These are phyloP conservation scores for Ceratocystis papillata DNA, from an alignment of 2,329 filamentous ascomycete genomes.

Conservation along the genomic window DNA sequence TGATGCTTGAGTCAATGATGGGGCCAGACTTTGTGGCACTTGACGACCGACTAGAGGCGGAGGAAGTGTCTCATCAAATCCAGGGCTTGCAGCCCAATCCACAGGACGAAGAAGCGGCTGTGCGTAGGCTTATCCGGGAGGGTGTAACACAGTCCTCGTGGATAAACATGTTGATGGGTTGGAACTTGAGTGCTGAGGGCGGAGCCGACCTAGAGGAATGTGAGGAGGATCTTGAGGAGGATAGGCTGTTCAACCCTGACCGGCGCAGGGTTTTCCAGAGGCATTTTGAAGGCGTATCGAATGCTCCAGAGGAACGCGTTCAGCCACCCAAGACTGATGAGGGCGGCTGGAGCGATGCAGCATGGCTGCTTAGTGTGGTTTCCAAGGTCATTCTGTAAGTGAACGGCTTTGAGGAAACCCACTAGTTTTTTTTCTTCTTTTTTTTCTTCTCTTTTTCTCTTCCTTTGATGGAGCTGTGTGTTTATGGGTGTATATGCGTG, in stretches of 20 bases:
- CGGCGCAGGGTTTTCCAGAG: slow-evolving; percentile 15
- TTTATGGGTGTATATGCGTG: not conserved
- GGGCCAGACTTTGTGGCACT: slow-evolving; percentile 55
- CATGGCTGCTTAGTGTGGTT: slow-evolving; percentile 56
- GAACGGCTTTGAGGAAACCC: too few relatives aligned
- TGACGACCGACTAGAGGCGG: slow-evolving; percentile 47
- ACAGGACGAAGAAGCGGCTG: slow-evolving; percentile 48
- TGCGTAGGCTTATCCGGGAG: slow-evolving; percentile 46
- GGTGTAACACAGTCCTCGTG: slow-evolving; percentile 45
- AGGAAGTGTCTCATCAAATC: slow-evolving; percentile 15
- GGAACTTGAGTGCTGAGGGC: slow-evolving; percentile 33
- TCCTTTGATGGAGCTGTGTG: not conserved
- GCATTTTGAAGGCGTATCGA: slow-evolving; percentile 27
- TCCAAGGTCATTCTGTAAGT: slow-evolving; percentile 47
- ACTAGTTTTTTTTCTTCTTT: not conserved
- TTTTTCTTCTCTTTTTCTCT: not conserved
- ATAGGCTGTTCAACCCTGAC: slow-evolving; percentile 26
- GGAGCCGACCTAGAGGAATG: slow-evolving; percentile 34
- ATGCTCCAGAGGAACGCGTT: slow-evolving; percentile 38
- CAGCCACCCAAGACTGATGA: slow-evolving; percentile 42
- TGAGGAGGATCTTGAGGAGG: slow-evolving; percentile 34
- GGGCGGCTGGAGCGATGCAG: slow-evolving; percentile 55
- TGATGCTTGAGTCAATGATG: slow-evolving; percentile 12
- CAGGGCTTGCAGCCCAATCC: slow-evolving; percentile 34
- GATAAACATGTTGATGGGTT: slow-evolving; percentile 49